phyloP scores from a whole-genome alignment of 257 asterid genomes.

The Eucommia ulmoides region DNA sequence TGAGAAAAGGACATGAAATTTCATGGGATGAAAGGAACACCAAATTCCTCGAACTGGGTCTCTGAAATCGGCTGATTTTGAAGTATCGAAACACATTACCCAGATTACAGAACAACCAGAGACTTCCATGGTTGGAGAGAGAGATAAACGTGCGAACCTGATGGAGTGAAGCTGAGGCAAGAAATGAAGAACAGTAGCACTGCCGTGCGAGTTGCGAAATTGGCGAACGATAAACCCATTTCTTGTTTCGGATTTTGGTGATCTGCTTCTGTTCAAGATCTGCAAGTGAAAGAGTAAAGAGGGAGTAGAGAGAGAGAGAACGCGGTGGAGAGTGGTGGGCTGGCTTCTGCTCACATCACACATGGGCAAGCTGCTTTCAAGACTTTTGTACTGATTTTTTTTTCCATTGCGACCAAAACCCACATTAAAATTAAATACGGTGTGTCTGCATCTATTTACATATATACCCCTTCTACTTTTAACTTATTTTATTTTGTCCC shows the following conservation, averaged over 20 bases:
- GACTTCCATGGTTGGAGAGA: not conserved
- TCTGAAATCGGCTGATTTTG: not conserved
- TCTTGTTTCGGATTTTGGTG: not conserved
- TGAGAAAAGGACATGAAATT: no score
- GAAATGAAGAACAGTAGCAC: not conserved
- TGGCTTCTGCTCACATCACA: no score
- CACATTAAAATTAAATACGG: no score
- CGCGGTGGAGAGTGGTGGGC: not conserved
- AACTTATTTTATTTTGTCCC: no score
- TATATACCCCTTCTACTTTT: no score
- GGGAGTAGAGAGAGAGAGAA: not conserved
- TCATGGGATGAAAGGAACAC: no score
- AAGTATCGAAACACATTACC: not conserved
- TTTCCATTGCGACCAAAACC: no score
- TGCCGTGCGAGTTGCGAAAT: not conserved
- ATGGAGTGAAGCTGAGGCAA: not conserved
- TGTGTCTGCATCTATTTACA: no score
- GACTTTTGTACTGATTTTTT: no score
- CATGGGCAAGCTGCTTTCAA: no score
- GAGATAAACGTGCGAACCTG: not conserved
- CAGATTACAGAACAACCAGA: not conserved
- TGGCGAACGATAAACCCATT: not conserved
- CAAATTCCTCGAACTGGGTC: no score
- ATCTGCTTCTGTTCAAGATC: not conserved
- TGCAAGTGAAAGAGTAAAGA: not conserved